A percentile compares a stretch with the other conserved stretches of the same genome.
Evolutionary conservation across 2,329 filamentous ascomycete genomes (phyloP).

Genomic region (Didymella lethalis): DNA sequence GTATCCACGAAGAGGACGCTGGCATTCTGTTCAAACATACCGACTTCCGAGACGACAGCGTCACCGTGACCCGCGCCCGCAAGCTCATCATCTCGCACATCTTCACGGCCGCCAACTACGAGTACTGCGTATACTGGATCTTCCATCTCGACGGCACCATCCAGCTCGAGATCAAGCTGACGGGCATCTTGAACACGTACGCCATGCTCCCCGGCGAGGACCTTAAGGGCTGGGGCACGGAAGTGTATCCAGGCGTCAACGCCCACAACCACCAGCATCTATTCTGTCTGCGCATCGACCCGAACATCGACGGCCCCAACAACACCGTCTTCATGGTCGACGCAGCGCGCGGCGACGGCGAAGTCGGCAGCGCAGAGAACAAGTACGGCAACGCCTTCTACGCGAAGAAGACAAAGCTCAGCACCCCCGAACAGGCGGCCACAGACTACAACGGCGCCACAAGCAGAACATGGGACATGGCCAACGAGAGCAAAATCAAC

Average conservation of each 20-base stretch:
- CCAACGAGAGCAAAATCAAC: conserved; percentile 83
- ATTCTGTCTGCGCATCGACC: conserved; percentile 87
- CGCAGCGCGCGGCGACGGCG: conserved; percentile 72
- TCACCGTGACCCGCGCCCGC: conserved; percentile 83
- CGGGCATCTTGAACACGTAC: conserved; percentile 92
- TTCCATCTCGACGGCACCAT: conserved; percentile 93
- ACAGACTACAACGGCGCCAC: conserved; percentile 84
- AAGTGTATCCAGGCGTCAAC: conserved; percentile 90
- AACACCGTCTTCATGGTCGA: conserved; percentile 90
- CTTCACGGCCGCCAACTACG: conserved; percentile 96
- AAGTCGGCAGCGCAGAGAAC: conserved; percentile 83
- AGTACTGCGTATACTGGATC: conserved; percentile 88
- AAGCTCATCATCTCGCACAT: conserved; percentile 90
- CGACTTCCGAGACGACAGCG: conserved; percentile 89
- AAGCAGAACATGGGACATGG: conserved; percentile 88
- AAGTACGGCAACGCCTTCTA: conserved; percentile 91
- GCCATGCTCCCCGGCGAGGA: conserved; percentile 81
- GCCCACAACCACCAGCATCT: conserved; percentile 96
- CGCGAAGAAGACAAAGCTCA: conserved; percentile 81
- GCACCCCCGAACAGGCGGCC: conserved; percentile 71
- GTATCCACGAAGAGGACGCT: conserved; percentile 91
- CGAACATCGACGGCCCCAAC: conserved; percentile 82
- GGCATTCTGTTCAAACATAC: conserved; percentile 95
- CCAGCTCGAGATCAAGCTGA: conserved; percentile 88
- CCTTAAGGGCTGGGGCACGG: conserved; percentile 85